These are phyloP conservation scores for Lasiodiplodia gonubiensis DNA, from an alignment of 2,329 filamentous ascomycete genomes.

Conservation along the genomic window DNA sequence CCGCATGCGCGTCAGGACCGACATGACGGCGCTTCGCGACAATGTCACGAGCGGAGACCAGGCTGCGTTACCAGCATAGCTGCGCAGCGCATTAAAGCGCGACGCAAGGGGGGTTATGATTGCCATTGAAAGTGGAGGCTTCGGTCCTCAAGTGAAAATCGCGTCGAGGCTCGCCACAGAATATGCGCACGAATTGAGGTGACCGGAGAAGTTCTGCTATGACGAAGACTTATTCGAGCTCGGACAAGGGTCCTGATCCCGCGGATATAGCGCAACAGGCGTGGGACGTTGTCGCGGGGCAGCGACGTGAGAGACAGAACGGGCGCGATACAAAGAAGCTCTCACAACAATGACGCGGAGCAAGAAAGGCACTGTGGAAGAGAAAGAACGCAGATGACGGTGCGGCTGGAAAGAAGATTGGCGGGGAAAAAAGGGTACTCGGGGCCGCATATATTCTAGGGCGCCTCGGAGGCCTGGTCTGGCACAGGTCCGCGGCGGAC, in stretches of 20 bases:
- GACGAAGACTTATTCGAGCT: not conserved
- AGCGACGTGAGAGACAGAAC: not conserved
- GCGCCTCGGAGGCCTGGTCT: conserved; percentile 6
- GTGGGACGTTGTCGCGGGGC: not conserved
- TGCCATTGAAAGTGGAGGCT: conserved; percentile 36
- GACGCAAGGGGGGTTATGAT: conserved; percentile 45
- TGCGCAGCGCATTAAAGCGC: conserved; percentile 48
- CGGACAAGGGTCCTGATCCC: not conserved
- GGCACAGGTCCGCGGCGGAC: conserved; percentile 2
- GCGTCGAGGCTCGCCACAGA: not conserved
- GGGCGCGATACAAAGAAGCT: not conserved
- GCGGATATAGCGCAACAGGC: not conserved
- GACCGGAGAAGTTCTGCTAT: not conserved
- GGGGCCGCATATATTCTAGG: conserved; percentile 13
- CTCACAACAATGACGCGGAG: conserved; percentile 5
- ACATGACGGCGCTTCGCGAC: conserved; percentile 53
- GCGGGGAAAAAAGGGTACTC: not conserved
- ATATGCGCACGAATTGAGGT: not conserved
- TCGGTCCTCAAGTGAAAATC: not conserved
- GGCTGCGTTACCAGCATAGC: conserved; percentile 52
- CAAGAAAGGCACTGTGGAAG: not conserved
- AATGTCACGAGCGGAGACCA: conserved; percentile 56
- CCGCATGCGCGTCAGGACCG: conserved; percentile 53
- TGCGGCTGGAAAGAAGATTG: not conserved
- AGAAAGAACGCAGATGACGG: not conserved